These are phyloP conservation scores for Endoconidiophora polonica DNA, from an alignment of 2,329 filamentous ascomycete species.

Conservation along the genomic window DNA sequence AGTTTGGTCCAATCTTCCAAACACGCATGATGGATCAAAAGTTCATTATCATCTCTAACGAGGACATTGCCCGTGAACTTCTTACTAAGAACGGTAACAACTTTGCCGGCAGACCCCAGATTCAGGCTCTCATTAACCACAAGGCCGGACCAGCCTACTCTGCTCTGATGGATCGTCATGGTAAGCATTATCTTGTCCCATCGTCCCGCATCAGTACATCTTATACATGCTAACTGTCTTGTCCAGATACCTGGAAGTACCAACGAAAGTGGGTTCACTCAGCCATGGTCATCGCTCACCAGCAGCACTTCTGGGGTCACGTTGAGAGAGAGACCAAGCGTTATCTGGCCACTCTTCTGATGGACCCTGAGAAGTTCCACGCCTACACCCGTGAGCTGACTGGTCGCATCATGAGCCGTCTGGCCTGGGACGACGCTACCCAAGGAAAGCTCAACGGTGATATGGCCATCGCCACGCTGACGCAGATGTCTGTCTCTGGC, in stretches of 20 bases:
- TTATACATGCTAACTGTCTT: background rate
- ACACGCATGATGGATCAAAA: conserved; percentile 24
- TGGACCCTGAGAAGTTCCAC: conserved; percentile 30
- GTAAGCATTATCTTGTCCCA: conserved; percentile 18
- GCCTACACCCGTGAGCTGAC: conserved; percentile 31
- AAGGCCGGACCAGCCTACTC: conserved; percentile 31
- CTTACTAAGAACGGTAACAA: conserved; percentile 33
- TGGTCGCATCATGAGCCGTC: conserved; percentile 31
- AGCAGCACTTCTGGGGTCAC: conserved; percentile 30
- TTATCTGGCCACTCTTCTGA: conserved; percentile 28
- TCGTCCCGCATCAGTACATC: background rate
- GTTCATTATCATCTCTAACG: conserved; percentile 30
- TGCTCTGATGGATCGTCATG: conserved; percentile 34
- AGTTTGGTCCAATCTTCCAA: conserved; percentile 28
- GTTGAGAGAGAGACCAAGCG: conserved; percentile 30
- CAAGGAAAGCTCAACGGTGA: conserved; percentile 29
- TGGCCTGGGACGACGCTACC: conserved; percentile 33
- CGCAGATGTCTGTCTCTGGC: conserved; percentile 35
- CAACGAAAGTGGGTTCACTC: conserved; percentile 36
- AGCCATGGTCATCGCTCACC: conserved; percentile 27
- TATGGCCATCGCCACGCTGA: conserved; percentile 29
- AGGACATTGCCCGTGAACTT: conserved; percentile 31
- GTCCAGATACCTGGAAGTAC: conserved; percentile 28
- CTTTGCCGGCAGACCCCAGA: conserved; percentile 33
- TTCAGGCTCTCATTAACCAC: conserved; percentile 31